Evolutionary conservation across 306 rosid genomes (phyloP).

Genomic region (Oemleria cerasiformis): DNA sequence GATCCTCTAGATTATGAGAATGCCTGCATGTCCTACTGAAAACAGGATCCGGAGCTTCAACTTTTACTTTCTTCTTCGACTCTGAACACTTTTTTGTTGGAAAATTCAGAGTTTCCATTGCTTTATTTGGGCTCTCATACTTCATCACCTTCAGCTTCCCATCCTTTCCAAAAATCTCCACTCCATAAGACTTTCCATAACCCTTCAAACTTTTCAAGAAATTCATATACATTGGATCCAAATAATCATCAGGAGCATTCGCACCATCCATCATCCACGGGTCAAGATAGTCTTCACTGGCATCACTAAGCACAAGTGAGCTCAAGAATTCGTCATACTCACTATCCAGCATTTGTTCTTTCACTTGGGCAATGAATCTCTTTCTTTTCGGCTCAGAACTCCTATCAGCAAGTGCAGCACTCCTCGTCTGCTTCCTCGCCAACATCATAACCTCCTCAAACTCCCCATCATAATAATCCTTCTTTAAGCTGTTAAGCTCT

Average conservation of each 20-base stretch:
- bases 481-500: constrained; percentile 5
- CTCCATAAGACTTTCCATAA: constrained; percentile 32
- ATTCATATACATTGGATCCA: constrained; percentile 30
- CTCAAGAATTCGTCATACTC: constrained; percentile 3
- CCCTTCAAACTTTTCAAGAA: constrained; percentile 34
- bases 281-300: background rate
- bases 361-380: background rate
- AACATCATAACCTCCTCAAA: constrained; percentile 22
- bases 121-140: constrained; percentile 25
- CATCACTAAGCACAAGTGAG: background rate
- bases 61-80: background rate
- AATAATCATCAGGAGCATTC: constrained; percentile 1
- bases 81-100: background rate
- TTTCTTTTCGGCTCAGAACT: background rate
- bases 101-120: background rate
- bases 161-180: constrained; percentile 13
- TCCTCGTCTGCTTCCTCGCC: constrained; percentile 52
- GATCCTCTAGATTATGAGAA: background rate
- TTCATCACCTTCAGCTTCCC: constrained; percentile 14
- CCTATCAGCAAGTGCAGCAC: background rate
- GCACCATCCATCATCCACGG: background rate
- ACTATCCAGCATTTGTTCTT: background rate
- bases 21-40: background rate
- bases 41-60: constrained; percentile 7
- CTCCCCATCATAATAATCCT: background rate